Evolutionary conservation across 2,329 filamentous ascomycete species (phyloP), one percentile per base, ranked within the genome.

Genomic region (Aspergillus alliaceus): DNA sequence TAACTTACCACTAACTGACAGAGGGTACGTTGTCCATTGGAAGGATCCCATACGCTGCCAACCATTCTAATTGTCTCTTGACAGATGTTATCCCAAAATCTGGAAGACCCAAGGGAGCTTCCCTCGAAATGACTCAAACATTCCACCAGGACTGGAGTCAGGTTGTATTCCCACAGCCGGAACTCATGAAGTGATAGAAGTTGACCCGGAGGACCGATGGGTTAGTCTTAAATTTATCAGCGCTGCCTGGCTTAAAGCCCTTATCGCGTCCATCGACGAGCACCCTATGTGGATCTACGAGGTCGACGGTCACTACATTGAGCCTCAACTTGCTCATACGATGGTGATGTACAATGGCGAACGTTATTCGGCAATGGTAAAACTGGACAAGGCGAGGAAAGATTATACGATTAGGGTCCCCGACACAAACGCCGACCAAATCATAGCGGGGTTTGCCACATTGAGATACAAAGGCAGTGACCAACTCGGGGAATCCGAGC

Each of bases 381-480:
- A 75, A 50, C 73, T 78, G 3, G 71, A 76, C 59, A 70, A 77
- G 49, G 48, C 64, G 51, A 37, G 59, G 15, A 71, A 66, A 20
- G 65, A 73, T 47, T 79, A 79, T 63, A 74, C 69, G 0, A 76
- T 79, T 39, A 82, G 84, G 3, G 72, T 82, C 25, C 77, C 80
- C 25, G 78, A 80, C n/a, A 32, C 44, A 6, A 48, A 48, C 22
- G 44, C 44, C 5, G 44, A 48, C n/a, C 44, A 48, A 2, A 48
- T 48, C 27, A 48, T 48, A 11, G 44, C 44, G 27, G 44, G 44
- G n/a, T 48, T 32, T 48, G 44, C 44, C n/a, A 48, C 44, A 2
- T 4, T 48, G 44, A 48, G 44, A 24, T 48, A 48, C 29, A 48
- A 48, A 15, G 44, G 44, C 11, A 8, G 25, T 20, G 2, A 32